phyloP scores from a whole-genome alignment of 2,329 filamentous ascomycete genomes.

The Polychaeton citri region DNA sequence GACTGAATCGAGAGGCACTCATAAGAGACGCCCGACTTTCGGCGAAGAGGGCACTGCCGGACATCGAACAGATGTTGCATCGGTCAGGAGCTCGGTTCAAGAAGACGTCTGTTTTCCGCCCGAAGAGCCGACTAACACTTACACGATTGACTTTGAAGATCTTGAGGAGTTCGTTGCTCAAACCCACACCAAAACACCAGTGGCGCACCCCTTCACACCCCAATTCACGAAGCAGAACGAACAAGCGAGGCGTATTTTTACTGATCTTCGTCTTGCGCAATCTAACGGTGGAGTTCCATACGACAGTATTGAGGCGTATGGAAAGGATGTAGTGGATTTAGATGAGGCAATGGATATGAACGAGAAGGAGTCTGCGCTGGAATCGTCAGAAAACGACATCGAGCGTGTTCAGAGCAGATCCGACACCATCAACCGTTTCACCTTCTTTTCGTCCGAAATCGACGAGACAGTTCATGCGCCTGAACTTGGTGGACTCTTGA shows the following conservation, averaged over 20 bases:
- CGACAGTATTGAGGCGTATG: slow-evolving; percentile 10
- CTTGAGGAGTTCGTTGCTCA: slow-evolving; percentile 80
- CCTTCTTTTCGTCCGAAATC: slow-evolving; percentile 91
- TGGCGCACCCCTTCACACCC: slow-evolving; percentile 27
- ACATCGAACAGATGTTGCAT: slow-evolving; percentile 45
- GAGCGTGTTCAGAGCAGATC: slow-evolving; percentile 11
- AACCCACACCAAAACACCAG: slow-evolving; percentile 32
- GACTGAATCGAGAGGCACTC: slow-evolving; percentile 56
- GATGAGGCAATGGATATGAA: slow-evolving; percentile 19
- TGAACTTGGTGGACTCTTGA: slow-evolving; percentile 74
- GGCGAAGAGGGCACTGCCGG: slow-evolving; percentile 44
- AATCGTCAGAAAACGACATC: slow-evolving; percentile 14
- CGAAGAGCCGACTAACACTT: slow-evolving; percentile 65
- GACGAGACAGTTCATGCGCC: slow-evolving; percentile 87
- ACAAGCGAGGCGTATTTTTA: slow-evolving; percentile 38
- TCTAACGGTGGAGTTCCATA: slow-evolving; percentile 8
- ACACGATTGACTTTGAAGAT: slow-evolving; percentile 82
- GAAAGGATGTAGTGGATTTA: slow-evolving; percentile 22
- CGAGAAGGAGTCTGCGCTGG: slow-evolving; percentile 30
- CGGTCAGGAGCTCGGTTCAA: slow-evolving; percentile 58
- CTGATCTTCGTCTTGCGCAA: slow-evolving; percentile 40
- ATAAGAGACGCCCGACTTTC: slow-evolving; percentile 44
- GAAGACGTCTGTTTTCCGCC: slow-evolving; percentile 83
- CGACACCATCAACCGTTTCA: slow-evolving; percentile 59
- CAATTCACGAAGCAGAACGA: slow-evolving; percentile 13